phyloP scores from a whole-genome alignment of 176 grass and related monocot genomes.

The Echinochloa phyllopogon region DNA sequence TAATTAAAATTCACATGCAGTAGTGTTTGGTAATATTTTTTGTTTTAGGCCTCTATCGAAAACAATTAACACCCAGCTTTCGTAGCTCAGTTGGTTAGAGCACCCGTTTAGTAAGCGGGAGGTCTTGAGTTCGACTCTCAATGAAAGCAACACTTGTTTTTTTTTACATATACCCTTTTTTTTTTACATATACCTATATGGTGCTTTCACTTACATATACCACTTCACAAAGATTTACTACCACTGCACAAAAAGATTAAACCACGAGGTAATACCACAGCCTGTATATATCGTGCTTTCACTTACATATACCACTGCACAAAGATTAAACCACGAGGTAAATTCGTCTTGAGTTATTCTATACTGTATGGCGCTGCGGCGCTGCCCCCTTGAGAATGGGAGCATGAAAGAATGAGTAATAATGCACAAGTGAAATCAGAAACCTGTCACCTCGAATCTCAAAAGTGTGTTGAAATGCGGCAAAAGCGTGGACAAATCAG shows the following conservation, averaged over 20 bases:
- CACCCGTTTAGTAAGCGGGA: constrained; percentile 97
- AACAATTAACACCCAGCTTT: constrained; percentile 35
- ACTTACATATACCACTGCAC: no score
- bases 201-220: no score
- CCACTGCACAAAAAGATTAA: no score
- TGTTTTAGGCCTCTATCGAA: no score
- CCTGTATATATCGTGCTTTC: no score
- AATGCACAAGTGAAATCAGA: not conserved
- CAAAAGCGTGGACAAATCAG: not conserved
- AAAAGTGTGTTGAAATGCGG: not conserved
- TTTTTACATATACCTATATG: no score
- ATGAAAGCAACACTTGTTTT: constrained; percentile 46
- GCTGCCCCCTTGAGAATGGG: not conserved
- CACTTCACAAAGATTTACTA: no score
- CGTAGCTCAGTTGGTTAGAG: constrained; percentile 99
- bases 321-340: not conserved
- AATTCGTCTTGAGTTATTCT: not conserved
- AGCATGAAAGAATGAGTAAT: not conserved
- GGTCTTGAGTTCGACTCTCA: constrained; percentile 98
- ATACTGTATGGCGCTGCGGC: no score
- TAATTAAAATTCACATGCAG: no score
- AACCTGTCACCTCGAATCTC: not conserved
- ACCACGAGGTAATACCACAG: no score
- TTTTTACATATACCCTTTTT: no score
- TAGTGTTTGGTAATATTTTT: no score